Conservation (phyloP, 805 yeast species). For the Saturnispora serradocipensis region DNA sequence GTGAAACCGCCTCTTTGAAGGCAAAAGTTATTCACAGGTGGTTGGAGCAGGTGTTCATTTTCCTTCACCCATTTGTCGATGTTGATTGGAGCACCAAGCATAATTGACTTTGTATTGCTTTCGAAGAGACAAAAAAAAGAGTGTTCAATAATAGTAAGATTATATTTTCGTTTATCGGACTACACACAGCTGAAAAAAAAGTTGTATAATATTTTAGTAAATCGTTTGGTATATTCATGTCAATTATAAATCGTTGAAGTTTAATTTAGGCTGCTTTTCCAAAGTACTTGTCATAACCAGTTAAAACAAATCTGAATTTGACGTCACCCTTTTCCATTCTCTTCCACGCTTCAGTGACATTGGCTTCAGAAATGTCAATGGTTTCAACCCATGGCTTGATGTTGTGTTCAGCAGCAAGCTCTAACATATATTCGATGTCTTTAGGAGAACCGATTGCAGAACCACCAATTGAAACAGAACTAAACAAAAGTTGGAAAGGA, state of each 20-base stretch:
- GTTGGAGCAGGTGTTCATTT: slow-evolving; percentile 66
- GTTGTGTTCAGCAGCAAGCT: slow-evolving; percentile 36
- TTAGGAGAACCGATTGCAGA: slow-evolving; percentile 35
- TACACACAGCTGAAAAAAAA: not conserved
- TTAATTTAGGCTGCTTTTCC: not conserved
- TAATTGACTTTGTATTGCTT: slow-evolving; percentile 12
- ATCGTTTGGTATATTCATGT: not conserved
- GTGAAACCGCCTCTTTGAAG: slow-evolving; percentile 88
- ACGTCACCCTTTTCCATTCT: slow-evolving; percentile 41
- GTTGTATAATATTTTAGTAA: not conserved
- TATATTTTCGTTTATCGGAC: not conserved
- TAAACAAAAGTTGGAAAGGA: slow-evolving; percentile 29
- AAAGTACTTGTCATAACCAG: slow-evolving; percentile 33
- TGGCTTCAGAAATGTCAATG: slow-evolving; percentile 35
- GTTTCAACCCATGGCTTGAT: slow-evolving; percentile 44
- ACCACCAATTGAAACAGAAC: slow-evolving; percentile 25
- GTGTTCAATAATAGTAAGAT: not conserved
- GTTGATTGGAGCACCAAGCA: slow-evolving; percentile 65
- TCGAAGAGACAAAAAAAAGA: not conserved
- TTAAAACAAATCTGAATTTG: slow-evolving; percentile 44
- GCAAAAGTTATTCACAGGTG: slow-evolving; percentile 89
- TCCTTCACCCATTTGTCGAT: slow-evolving; percentile 74
- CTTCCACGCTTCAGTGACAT: slow-evolving; percentile 34
- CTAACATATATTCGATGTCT: slow-evolving; percentile 38
- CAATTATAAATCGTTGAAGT: not conserved